Conservation (phyloP, 2,329 filamentous ascomycete genomes). For the Colletotrichum sp. region DNA sequence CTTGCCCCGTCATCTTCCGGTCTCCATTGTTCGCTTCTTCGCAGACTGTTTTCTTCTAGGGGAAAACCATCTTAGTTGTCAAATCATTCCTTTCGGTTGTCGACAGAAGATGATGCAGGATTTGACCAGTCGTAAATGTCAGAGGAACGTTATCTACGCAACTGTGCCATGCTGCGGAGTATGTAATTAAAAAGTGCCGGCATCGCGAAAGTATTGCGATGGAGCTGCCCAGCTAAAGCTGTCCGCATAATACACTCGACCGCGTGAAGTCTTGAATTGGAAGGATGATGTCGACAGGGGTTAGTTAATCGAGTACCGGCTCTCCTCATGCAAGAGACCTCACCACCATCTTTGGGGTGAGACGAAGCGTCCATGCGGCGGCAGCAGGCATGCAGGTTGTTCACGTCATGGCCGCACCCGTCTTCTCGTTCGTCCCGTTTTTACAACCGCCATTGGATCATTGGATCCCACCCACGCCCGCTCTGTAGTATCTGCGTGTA, state of each 20-base stretch:
- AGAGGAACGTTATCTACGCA: background rate
- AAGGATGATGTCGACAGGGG: background rate
- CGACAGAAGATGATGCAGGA: background rate
- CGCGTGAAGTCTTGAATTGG: background rate
- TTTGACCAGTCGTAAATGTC: background rate
- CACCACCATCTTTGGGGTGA: background rate
- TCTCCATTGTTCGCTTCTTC: background rate
- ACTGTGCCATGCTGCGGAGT: background rate
- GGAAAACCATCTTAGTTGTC: background rate
- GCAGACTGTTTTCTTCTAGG: background rate
- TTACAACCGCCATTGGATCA: slow-evolving; percentile 1
- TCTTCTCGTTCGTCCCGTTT: background rate
- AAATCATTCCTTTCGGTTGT: background rate
- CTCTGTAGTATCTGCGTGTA: background rate
- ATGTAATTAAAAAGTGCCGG: slow-evolving; percentile 1
- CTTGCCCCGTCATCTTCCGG: background rate
- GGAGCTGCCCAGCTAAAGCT: background rate
- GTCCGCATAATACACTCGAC: background rate
- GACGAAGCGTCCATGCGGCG: slow-evolving; percentile 11
- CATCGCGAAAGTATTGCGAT: background rate
- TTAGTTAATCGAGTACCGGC: background rate
- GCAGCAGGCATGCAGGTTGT: background rate
- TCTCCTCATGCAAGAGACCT: background rate
- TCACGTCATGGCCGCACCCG: background rate
- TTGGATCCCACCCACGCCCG: background rate